A percentile compares a stretch with the other conserved stretches of the same genome.
Evolutionary conservation across 2,329 filamentous ascomycete species (phyloP).

Genomic region (Zymoseptoria ardabiliae): DNA sequence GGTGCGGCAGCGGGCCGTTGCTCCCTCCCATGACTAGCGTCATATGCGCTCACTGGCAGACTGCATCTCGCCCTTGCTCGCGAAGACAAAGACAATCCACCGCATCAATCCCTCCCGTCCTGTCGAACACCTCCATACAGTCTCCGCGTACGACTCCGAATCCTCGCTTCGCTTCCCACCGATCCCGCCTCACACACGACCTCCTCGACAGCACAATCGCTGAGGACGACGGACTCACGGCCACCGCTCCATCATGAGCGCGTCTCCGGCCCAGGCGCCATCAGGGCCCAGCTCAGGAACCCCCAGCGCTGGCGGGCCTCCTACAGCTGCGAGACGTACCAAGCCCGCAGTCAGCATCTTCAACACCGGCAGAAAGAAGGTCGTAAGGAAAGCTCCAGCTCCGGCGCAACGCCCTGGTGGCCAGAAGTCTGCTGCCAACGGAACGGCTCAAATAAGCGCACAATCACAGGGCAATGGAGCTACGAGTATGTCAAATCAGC

Average conservation of each 20-base stretch:
- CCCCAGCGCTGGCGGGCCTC: conserved; percentile 33
- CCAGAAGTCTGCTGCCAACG: conserved; percentile 5
- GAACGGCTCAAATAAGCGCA: neutral
- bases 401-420: conserved; percentile 7
- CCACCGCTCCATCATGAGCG: conserved; percentile 23
- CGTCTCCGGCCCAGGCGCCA: conserved; percentile 27
- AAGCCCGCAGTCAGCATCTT: conserved; percentile 30
- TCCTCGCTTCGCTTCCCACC: too few relatives aligned
- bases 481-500: conserved; percentile 9
- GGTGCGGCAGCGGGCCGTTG: conserved; percentile 14
- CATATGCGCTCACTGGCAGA: neutral
- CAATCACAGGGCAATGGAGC: neutral
- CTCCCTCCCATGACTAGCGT: neutral
- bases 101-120: neutral
- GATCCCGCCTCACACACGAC: neutral
- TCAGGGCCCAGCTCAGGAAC: conserved; percentile 27
- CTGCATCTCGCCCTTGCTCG: neutral
- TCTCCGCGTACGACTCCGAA: too few relatives aligned
- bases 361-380: conserved; percentile 29
- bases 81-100: neutral
- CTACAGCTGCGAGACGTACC: conserved; percentile 27
- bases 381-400: conserved; percentile 19
- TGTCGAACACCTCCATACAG: neutral
- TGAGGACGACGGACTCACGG: neutral
- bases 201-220: neutral